These are phyloP conservation scores for Cinnamomum micranthum DNA, from an alignment of 164 flowering plant genomes.

Conservation along the genomic window DNA sequence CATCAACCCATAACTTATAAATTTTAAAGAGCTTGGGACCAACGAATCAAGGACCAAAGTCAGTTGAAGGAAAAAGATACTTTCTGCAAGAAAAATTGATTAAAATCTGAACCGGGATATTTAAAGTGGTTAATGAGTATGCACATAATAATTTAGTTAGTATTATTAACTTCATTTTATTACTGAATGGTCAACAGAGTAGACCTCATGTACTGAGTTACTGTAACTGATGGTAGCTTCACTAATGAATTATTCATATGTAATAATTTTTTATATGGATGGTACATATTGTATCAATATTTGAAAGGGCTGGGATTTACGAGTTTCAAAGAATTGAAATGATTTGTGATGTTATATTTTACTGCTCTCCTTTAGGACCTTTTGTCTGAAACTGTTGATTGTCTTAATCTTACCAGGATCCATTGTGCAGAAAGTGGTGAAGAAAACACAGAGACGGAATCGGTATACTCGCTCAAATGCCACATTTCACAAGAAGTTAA, in stretches of 20 bases:
- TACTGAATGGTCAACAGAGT: no score
- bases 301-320: not conserved
- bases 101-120: no score
- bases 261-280: not conserved
- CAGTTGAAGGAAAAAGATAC: no score
- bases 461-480: conserved; percentile 86
- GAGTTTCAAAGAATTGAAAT: not conserved
- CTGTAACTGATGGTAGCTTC: no score
- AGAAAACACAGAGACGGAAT: conserved; percentile 87
- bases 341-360: not conserved
- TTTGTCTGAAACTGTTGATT: not conserved
- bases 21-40: no score
- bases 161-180: no score
- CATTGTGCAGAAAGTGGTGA: conserved; percentile 97
- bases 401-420: conserved; percentile 38
- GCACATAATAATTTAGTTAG: no score
- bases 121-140: no score
- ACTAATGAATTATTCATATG: not conserved
- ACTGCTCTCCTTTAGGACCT: not conserved
- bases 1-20: no score
- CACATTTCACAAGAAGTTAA: conserved; percentile 97
- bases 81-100: no score
- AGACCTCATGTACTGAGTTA: no score
- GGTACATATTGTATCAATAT: not conserved
- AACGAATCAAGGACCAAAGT: no score